A percentile compares a stretch with the other conserved stretches of the same genome.
Conservation (phyloP, 345 rosid genomes). For the Lepidium africanum region DNA sequence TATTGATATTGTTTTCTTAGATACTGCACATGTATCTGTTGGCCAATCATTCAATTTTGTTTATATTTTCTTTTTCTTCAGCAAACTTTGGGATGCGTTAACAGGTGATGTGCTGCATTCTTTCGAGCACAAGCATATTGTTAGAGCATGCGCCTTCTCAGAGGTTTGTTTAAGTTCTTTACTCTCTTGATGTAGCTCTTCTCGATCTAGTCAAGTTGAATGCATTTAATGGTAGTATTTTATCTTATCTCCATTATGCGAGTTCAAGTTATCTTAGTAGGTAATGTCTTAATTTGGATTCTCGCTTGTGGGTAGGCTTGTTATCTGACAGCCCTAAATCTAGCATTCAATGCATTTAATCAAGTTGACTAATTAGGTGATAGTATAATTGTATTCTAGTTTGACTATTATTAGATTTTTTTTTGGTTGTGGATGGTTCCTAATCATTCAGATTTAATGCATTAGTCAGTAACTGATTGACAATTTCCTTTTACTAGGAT, state of each 20-base stretch:
- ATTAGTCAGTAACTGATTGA: neutral
- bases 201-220: neutral
- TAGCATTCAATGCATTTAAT: neutral
- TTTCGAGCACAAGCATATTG: slow-evolving; percentile 90
- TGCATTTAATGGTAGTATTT: neutral
- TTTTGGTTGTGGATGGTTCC: neutral
- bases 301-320: neutral
- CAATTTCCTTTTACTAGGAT: slow-evolving; percentile 38
- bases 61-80: slow-evolving; percentile 16
- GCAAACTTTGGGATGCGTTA: slow-evolving; percentile 91
- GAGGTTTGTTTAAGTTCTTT: slow-evolving; percentile 37
- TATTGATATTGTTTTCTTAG: neutral
- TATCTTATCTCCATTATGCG: neutral
- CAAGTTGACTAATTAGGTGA: neutral
- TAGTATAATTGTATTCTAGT: neutral
- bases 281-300: neutral
- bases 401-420: neutral
- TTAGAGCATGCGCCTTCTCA: slow-evolving; percentile 83
- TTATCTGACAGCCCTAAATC: neutral
- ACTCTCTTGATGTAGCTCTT: neutral
- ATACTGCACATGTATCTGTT: neutral
- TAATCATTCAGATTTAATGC: neutral
- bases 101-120: slow-evolving; percentile 82
- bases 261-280: neutral
- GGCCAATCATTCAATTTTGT: neutral